These are phyloP conservation scores for Grosmannia penicillata DNA, from an alignment of 2,329 filamentous ascomycete species.

Conservation along the genomic window DNA sequence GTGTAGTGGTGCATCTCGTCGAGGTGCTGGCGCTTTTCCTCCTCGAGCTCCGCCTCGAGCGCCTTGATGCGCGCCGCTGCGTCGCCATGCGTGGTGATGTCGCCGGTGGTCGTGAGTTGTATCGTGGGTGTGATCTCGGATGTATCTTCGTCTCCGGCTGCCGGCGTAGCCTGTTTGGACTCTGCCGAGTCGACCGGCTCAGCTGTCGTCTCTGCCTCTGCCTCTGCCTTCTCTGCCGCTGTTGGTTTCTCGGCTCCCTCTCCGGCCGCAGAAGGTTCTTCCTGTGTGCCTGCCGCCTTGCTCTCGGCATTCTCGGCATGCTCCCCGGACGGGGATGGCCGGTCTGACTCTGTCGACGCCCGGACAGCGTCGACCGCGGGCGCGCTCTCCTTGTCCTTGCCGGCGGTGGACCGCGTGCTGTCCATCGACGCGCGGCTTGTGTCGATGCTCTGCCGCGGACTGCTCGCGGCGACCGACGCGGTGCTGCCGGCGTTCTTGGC, in stretches of 20 bases:
- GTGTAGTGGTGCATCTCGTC: constrained; percentile 74
- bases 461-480: constrained; percentile 23
- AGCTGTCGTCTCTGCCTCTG: background rate
- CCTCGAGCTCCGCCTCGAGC: constrained; percentile 20
- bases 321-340: background rate
- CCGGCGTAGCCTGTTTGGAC: background rate
- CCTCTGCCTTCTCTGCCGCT: background rate
- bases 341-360: constrained; percentile 9
- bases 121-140: constrained; percentile 2
- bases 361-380: background rate
- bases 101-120: background rate
- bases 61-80: constrained; percentile 22
- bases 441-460: constrained; percentile 27
- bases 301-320: background rate
- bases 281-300: background rate
- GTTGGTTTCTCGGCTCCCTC: background rate
- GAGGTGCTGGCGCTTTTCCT: constrained; percentile 43
- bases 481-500: constrained; percentile 42
- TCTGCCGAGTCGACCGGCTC: background rate
- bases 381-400: background rate
- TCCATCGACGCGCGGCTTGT: constrained; percentile 18
- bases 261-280: no score
- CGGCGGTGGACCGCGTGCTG: constrained; percentile 6
- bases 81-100: background rate
- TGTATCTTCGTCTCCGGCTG: background rate